Evolutionary conservation across 2,329 filamentous ascomycete species (phyloP), one percentile per base, ranked within the genome.

Genomic region (Aspergillus phoenicis): DNA sequence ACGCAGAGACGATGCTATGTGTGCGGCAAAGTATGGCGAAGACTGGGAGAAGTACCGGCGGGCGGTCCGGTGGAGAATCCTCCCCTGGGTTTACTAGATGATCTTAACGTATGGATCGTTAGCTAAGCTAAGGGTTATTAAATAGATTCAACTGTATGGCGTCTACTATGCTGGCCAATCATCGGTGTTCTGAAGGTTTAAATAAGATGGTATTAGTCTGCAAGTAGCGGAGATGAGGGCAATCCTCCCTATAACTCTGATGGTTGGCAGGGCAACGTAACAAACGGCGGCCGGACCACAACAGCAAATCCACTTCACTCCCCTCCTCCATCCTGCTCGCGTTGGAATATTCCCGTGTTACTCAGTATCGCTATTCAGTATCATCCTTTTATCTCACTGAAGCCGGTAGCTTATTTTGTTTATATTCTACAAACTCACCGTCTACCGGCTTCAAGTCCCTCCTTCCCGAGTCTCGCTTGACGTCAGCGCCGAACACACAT

Each of bases 11-110:
- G 92, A 96, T 67, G 89, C 90, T 73, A 96, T 96, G 82, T 97
- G 93, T 75, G 82, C 84, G 61, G 85, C 85, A 72, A 97, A 97
- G 82, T 97, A 97, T 72, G 93, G 92, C 24, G 88, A 87, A 66
- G 91, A 96, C 72, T 97, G 93, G 92, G 86, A 91, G 64, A 84
- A 86, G 79, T 97, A 97, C 78, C 91, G 89, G 78, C 85, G 87
- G 79, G 84, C 86, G 71, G 93, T 97, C 52, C 86, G 82, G 60
- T 96, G 85, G 77, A 85, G 88, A 73, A 94, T 97, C 66, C 77
- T 97, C 41, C 93, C 93, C 6, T 89, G 89, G 48, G 78, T 96
- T 15, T 96, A 96, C 78, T 96, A 36, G 51, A 57, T 39, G 38
- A 2, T 20, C 20, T 20, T 20, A 20, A 20, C 20, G 20, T 20